Evolutionary conservation across 305 asterid species (phyloP).

Genomic region (Fraxinus ornus): DNA sequence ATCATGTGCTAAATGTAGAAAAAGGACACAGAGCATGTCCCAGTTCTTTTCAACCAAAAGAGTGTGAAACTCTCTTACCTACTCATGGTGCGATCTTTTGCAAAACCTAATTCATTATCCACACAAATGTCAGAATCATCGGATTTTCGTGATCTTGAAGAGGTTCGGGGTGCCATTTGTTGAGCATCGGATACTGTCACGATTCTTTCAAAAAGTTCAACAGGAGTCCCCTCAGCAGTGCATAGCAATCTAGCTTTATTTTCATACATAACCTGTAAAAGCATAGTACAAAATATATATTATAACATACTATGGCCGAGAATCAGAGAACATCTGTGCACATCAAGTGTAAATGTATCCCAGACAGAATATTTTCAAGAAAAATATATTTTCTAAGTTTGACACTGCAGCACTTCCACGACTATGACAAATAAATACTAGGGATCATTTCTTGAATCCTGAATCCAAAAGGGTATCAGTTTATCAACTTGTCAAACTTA

Average conservation of each 20-base stretch:
- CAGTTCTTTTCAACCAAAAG: not conserved
- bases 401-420: not conserved
- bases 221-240: conserved; percentile 49
- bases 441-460: not conserved
- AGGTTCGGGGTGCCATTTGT: conserved; percentile 47
- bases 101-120: conserved; percentile 54
- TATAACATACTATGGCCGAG: not conserved
- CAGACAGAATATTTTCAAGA: not conserved
- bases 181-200: conserved; percentile 50
- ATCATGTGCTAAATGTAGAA: not conserved
- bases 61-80: conserved; percentile 27
- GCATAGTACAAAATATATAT: not conserved
- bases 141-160: conserved; percentile 44
- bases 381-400: not conserved
- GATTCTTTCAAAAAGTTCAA: conserved; percentile 40
- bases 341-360: not conserved
- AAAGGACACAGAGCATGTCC: not conserved
- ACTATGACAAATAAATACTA: not conserved
- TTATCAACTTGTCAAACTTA: not conserved
- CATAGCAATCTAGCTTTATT: conserved; percentile 45
- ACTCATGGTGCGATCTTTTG: conserved; percentile 59
- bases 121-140: conserved; percentile 52
- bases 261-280: conserved; percentile 50
- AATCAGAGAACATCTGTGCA: not conserved
- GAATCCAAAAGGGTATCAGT: not conserved